Percentiles rank a stretch among this genome's conserved stretches.
phyloP scores from a whole-genome alignment of 306 rosid species.

The Quercus alba region DNA sequence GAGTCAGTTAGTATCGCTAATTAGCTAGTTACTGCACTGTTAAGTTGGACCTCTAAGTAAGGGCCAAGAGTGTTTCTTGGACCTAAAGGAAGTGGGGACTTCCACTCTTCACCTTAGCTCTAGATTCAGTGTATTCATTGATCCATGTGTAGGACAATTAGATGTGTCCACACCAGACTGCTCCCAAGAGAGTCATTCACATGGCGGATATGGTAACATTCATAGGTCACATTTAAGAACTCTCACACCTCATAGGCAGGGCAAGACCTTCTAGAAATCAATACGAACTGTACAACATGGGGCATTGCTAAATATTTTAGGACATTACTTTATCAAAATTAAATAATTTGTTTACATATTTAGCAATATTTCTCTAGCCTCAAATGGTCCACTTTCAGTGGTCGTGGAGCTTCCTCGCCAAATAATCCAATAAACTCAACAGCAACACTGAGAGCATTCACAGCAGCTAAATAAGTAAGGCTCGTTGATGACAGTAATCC shows the following conservation, averaged over 20 bases:
- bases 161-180: too few species aligned
- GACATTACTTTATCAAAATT: background rate
- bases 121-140: too few species aligned
- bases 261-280: background rate
- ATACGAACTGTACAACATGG: background rate
- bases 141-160: too few species aligned
- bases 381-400: background rate
- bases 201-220: too few species aligned
- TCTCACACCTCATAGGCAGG: background rate
- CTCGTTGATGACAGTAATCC: background rate
- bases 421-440: slow-evolving; percentile 13
- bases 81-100: too few species aligned
- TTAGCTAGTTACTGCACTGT: too few species aligned
- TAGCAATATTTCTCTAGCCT: background rate
- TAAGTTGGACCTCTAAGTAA: too few species aligned
- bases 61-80: too few species aligned
- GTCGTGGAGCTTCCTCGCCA: background rate
- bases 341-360: background rate
- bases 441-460: slow-evolving; percentile 9
- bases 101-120: too few species aligned
- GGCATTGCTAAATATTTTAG: background rate
- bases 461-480: slow-evolving; percentile 11
- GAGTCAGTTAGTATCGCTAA: too few species aligned
- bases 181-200: too few species aligned
- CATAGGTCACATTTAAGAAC: too few species aligned